Evolutionary conservation across 768 basidiomycete species (phyloP).

Genomic region (Boletus rex-veris): DNA sequence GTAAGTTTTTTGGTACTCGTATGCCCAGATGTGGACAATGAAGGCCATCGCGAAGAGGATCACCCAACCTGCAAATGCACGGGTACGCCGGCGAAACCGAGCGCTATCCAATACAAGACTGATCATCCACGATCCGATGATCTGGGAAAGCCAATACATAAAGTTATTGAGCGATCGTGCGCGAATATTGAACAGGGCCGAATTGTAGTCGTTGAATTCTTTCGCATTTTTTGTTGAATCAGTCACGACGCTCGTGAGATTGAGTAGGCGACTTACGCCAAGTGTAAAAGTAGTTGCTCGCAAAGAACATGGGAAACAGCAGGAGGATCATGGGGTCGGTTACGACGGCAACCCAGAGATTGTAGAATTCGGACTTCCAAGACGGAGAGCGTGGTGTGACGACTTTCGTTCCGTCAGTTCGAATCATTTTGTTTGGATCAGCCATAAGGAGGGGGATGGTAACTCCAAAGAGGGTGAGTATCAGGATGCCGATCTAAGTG

Average conservation of each 20-base stretch:
- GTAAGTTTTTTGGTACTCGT: conserved; percentile 65
- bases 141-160: conserved; percentile 78
- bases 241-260: neutral
- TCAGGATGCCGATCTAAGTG: conserved; percentile 44
- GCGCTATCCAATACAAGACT: conserved; percentile 61
- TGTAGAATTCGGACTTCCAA: conserved; percentile 69
- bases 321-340: conserved; percentile 70
- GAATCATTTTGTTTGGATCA: conserved; percentile 66
- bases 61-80: conserved; percentile 65
- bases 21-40: conserved; percentile 69
- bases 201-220: conserved; percentile 75
- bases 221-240: no score
- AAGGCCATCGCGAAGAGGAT: conserved; percentile 61
- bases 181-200: conserved; percentile 70
- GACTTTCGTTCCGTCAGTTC: conserved; percentile 71
- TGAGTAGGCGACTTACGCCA: conserved; percentile 48
- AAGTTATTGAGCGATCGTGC: conserved; percentile 72
- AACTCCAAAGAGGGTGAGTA: conserved; percentile 65
- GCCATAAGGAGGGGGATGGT: conserved; percentile 65
- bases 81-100: conserved; percentile 52
- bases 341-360: conserved; percentile 61
- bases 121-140: conserved; percentile 66
- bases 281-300: conserved; percentile 80
- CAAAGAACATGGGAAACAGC: conserved; percentile 80
- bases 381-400: conserved; percentile 59